These are phyloP conservation scores for Penicillium sp. DNA, from an alignment of 2,329 filamentous ascomycete genomes.

Conservation along the genomic window DNA sequence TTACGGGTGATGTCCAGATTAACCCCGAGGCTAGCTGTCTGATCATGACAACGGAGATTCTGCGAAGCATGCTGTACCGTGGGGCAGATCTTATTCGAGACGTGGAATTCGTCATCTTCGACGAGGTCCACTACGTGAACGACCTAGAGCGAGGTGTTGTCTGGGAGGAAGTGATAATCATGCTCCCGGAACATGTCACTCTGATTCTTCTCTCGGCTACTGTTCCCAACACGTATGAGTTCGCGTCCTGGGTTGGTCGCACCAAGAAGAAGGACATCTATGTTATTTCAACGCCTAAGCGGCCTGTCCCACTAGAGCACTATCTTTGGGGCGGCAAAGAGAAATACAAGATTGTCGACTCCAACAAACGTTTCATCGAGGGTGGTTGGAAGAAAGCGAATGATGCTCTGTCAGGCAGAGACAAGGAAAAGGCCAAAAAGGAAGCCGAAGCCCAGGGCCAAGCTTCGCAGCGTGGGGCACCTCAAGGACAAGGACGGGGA, in stretches of 20 bases:
- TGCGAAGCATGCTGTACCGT: slow-evolving; percentile 95
- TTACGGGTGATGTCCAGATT: slow-evolving; percentile 97
- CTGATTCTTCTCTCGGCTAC: slow-evolving; percentile 92
- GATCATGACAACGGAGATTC: slow-evolving; percentile 98
- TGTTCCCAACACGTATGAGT: slow-evolving; percentile 95
- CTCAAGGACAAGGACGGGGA: slow-evolving; percentile 45
- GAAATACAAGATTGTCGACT: slow-evolving; percentile 89
- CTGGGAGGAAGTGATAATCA: slow-evolving; percentile 99
- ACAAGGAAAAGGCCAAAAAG: slow-evolving; percentile 54
- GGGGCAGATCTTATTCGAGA: slow-evolving; percentile 94
- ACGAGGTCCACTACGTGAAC: slow-evolving; percentile 98
- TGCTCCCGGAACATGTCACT: slow-evolving; percentile 95
- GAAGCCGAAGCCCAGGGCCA: slow-evolving; percentile 48
- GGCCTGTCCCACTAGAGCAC: slow-evolving; percentile 90
- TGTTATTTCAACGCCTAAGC: slow-evolving; percentile 93
- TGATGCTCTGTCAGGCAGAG: slow-evolving; percentile 69
- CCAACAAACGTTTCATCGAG: slow-evolving; percentile 85
- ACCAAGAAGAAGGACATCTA: slow-evolving; percentile 99
- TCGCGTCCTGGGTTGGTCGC: slow-evolving; percentile 94
- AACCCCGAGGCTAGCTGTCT: slow-evolving; percentile 95
- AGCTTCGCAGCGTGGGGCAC: slow-evolving; percentile 49
- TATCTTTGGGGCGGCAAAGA: slow-evolving; percentile 92
- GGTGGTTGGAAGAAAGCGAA: slow-evolving; percentile 94
- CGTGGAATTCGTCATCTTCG: slow-evolving; percentile 97
- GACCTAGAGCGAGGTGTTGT: slow-evolving; percentile 93